Evolutionary conservation across 2,329 filamentous ascomycete species (phyloP), one percentile per base, ranked within the genome.

Genomic region (Pyricularia grisea): DNA sequence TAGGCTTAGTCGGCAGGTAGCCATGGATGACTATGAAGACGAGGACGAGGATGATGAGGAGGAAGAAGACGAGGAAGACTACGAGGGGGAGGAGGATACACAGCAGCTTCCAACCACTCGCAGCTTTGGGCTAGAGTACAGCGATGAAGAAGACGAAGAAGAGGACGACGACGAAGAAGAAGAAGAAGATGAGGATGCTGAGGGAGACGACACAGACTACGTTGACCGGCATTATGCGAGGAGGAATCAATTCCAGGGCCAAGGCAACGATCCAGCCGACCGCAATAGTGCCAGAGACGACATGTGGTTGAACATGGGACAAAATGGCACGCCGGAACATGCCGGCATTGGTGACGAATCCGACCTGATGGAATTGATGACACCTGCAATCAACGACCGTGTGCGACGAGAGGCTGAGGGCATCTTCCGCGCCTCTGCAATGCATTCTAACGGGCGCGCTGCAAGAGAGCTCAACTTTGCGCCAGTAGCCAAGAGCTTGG

Each of bases 401-500:
- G 81, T 87, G 70, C 80, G 81, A 67, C 81, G 78, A 69, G 85
- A 88, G 76, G 86, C 86, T 14, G 84, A 87, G 70, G 81, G 82
- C 68, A 83, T 87, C 69, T 85, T 83, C 73, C 83, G 84, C 58
- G 82, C 84, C 64, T 87, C 85, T 3, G 77, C 82, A 20, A 79
- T 81, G 70, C 83, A 80, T 63, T 79, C 83, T 69, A 79, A 74
- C 25, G 71, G 78, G 72, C 71, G 70, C 3, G 58, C 58, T 66
- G 77, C 81, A 71, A 84, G 84, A 66, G 84, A 88, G 10, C 88
- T 89, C 67, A 86, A 88, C 64, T 91, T 93, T 74, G 85, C 88
- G 4, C 81, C 85, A 7, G 87, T 97, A 70, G 92, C 92, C 33
- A 91, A 90, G 76, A 89, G 90, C 71, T 78, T 94, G 11, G 88